Evolutionary conservation across 768 basidiomycete species (phyloP), one percentile per base, ranked within the genome.

Genomic region (Russula virescens): DNA sequence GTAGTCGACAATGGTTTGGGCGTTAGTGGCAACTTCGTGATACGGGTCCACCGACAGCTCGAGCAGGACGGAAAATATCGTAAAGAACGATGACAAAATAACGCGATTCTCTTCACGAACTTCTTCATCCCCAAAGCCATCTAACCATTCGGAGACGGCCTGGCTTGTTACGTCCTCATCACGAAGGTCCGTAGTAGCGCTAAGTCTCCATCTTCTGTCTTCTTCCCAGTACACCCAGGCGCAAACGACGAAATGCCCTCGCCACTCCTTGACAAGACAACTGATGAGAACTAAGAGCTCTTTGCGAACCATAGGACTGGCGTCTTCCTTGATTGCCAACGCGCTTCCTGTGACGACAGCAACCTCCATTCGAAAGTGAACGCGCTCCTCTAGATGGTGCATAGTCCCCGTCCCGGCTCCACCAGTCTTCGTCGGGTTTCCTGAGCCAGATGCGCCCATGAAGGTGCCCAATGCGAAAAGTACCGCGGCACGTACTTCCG

Each of bases 211-310:
- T 62, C 80, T 82, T 54, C 86, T 75, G 68, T 96, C 91, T 72
- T 95, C 91, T 71, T 97, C 94, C 86, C 91, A 91, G 71, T 97
- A 95, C 10, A 93, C 77, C 95, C 96, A 98, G 1, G 96, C 94
- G 65, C 96, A 97, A 43, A 94, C 85, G 52, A 96, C 91, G 68
- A 98, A 94, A 77, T 91, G 91, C 8, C 96, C 97, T 60, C 94
- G 79, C 92, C 95, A 98, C 73, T 98, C 96, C 73, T 94, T 90
- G 42, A 95, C 94, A 23, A 98, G 78, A 69, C 91, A 93, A 70
- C 92, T 94, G 60, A 98, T 85, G 43, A 98, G 80, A 43, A 98
- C 83, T 38, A 98, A 79, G 23, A 98, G 78, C 72, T 98, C 97
- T 75, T 97, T 97, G 62, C 96, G 80, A 13, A 95, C 96, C 87